A percentile compares a stretch with the other conserved stretches of the same genome.
These are phyloP conservation scores for Plasmodium blacklocki DNA, from an alignment of 169 alveolate species.

Conservation along the genomic window DNA sequence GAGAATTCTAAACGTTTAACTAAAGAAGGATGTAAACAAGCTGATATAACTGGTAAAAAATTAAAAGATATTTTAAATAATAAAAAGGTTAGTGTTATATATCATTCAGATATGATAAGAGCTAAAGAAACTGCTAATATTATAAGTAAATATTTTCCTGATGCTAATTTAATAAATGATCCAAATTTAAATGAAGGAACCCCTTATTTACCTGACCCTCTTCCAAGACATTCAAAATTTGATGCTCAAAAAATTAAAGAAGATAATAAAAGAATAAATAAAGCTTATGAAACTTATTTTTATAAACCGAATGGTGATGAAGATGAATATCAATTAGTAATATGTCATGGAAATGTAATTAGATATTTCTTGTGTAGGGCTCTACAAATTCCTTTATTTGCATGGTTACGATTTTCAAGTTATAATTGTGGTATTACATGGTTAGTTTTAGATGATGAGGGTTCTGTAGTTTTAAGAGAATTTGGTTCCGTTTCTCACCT, in stretches of 20 bases:
- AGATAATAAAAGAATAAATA: constrained; percentile 80
- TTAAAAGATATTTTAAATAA: constrained; percentile 63
- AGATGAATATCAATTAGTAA: constrained; percentile 78
- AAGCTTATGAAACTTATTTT: constrained; percentile 78
- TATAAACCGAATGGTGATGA: constrained; percentile 71
- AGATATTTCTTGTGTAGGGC: constrained; percentile 81
- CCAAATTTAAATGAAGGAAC: constrained; percentile 82
- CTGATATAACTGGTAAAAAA: constrained; percentile 78
- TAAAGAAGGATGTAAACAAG: constrained; percentile 80
- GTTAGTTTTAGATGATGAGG: constrained; percentile 75
- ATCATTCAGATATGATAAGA: constrained; percentile 80
- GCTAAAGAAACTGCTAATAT: constrained; percentile 83
- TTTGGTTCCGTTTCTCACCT: constrained; percentile 77
- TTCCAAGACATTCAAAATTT: constrained; percentile 78
- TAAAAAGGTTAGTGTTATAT: constrained; percentile 76
- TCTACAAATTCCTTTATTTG: constrained; percentile 79
- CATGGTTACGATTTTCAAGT: constrained; percentile 81
- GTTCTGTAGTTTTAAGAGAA: constrained; percentile 67
- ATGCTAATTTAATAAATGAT: constrained; percentile 77
- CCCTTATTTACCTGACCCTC: constrained; percentile 81
- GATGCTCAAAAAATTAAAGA: constrained; percentile 68
- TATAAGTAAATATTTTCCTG: constrained; percentile 81
- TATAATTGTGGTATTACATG: constrained; percentile 81
- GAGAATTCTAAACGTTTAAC: constrained; percentile 77
- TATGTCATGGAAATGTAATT: constrained; percentile 82